phyloP scores from a whole-genome alignment of 139 green algal species.

The Closterium sp. region DNA sequence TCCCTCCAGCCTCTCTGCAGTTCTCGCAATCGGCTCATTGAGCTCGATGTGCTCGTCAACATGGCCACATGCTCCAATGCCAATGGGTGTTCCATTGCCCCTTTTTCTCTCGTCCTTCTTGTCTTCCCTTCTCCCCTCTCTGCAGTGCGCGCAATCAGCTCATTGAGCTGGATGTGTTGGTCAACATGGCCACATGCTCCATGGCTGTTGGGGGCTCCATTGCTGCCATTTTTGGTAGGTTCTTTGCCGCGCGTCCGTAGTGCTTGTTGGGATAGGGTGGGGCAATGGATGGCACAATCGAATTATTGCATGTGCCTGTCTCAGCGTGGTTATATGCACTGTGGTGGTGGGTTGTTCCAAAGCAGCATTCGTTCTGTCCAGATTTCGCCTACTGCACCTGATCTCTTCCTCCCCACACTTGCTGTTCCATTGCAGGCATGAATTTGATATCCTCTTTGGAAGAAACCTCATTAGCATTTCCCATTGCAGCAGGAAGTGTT shows the following conservation, averaged over 20 bases:
- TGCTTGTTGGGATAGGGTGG: background rate
- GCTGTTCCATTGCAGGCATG: background rate
- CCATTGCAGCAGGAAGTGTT: background rate
- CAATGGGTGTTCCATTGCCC: too few relatives aligned
- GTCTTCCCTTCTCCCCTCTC: too few relatives aligned
- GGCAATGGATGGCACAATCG: background rate
- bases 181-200: conserved; percentile 1
- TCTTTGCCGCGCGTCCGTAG: background rate
- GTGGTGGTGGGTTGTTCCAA: too few relatives aligned
- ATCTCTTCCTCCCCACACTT: background rate
- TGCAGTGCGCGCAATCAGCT: conserved; percentile 1
- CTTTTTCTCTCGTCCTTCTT: background rate
- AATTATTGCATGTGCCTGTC: background rate
- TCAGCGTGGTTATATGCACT: background rate
- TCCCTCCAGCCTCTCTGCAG: too few relatives aligned
- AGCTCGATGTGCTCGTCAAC: background rate
- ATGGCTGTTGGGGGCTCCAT: background rate
- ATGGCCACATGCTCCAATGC: background rate
- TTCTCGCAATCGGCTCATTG: background rate
- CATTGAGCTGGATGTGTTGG: background rate
- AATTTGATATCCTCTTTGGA: background rate
- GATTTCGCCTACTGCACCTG: too few relatives aligned
- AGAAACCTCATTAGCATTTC: background rate
- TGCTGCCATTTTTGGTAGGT: background rate
- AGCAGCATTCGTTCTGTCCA: too few relatives aligned